Evolutionary conservation across 2,329 filamentous ascomycete species (phyloP).

Genomic region (Xylariales sp.): DNA sequence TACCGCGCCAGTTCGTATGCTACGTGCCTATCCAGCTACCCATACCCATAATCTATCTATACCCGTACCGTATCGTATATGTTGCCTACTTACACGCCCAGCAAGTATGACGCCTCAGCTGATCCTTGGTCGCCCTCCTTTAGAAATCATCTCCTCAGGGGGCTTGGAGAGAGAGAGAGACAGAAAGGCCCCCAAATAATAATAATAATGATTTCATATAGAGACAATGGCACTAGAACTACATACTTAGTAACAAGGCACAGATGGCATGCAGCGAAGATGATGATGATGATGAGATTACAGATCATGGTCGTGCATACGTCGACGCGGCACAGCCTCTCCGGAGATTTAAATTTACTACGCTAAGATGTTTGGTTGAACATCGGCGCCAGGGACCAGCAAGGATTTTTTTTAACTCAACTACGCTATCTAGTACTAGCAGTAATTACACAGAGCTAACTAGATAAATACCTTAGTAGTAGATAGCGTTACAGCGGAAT

Average conservation of each 20-base stretch:
- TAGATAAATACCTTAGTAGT: background rate
- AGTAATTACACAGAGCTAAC: too few relatives aligned
- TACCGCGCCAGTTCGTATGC: conserved; percentile 1
- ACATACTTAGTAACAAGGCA: too few relatives aligned
- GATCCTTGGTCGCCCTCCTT: background rate
- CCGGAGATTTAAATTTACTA: conserved; percentile 13
- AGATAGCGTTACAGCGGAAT: conserved; percentile 10
- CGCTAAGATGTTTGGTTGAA: conserved; percentile 7
- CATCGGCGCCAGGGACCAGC: conserved; percentile 10
- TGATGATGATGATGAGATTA: conserved; percentile 10
- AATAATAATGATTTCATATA: too few relatives aligned
- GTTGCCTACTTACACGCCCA: too few relatives aligned
- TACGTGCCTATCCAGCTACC: background rate
- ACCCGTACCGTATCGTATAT: too few relatives aligned
- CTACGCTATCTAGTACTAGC: background rate
- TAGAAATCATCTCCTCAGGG: background rate
- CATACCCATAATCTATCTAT: too few relatives aligned
- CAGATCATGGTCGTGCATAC: conserved; percentile 20
- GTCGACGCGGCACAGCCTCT: conserved; percentile 24
- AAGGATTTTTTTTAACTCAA: background rate
- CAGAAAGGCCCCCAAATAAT: too few relatives aligned
- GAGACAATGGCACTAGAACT: background rate
- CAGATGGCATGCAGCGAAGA: background rate
- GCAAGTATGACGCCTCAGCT: background rate
- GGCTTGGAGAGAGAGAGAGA: too few relatives aligned